Conservation (phyloP, 2,329 filamentous ascomycete species). For the Calonectria pauciramosa region DNA sequence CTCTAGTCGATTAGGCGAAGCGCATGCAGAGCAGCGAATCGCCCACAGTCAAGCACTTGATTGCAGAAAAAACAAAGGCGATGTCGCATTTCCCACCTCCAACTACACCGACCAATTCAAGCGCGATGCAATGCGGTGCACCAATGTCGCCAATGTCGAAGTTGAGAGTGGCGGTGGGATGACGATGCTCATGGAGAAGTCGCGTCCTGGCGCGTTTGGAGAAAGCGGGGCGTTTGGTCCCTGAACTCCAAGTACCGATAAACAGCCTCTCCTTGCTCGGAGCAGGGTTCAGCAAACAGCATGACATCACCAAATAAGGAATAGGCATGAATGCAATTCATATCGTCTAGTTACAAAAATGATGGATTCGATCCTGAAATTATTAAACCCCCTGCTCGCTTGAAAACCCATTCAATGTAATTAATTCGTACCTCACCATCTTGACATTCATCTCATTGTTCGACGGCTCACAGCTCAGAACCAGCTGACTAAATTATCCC, state of each 20-base stretch:
- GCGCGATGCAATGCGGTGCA: neutral
- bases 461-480: neutral
- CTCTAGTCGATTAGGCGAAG: neutral
- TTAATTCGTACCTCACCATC: neutral
- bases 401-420: neutral
- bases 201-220: neutral
- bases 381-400: neutral
- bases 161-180: neutral
- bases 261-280: neutral
- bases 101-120: neutral
- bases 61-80: neutral
- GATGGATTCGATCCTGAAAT: no score
- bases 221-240: constrained; percentile 4
- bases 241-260: neutral
- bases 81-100: neutral
- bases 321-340: neutral
- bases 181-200: neutral
- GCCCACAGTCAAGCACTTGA: neutral
- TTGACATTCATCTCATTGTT: neutral
- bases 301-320: neutral
- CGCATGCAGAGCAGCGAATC: neutral
- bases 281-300: neutral
- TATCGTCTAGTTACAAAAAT: neutral
- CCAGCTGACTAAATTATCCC: constrained; percentile 29
- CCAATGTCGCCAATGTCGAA: neutral